These are phyloP conservation scores for Blastobotrys buckinghamii DNA, from an alignment of 1,139 yeast species.

Conservation along the genomic window DNA sequence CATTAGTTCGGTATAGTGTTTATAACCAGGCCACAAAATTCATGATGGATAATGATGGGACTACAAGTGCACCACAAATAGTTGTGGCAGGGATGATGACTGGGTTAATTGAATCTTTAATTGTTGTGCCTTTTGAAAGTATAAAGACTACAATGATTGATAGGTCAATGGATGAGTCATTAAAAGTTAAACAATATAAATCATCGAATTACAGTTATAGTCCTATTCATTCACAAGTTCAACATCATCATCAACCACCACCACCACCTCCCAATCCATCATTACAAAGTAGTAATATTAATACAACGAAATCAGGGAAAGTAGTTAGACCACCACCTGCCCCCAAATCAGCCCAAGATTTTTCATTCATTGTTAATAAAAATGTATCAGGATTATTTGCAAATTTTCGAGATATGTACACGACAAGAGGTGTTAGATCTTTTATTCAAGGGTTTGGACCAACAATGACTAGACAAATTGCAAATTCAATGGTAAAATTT, in stretches of 20 bases:
- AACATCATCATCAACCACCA: background rate
- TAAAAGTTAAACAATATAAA: background rate
- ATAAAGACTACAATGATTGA: constrained; percentile 84
- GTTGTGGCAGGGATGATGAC: constrained; percentile 80
- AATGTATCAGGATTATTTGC: constrained; percentile 22
- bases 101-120: constrained; percentile 57
- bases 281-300: too few relatives aligned
- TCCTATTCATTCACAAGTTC: too few relatives aligned
- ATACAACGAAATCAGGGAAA: background rate
- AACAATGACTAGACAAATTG: constrained; percentile 71
- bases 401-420: constrained; percentile 47
- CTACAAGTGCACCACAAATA: constrained; percentile 34
- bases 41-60: constrained; percentile 43
- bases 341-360: background rate
- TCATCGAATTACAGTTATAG: too few relatives aligned
- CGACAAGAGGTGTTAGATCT: constrained; percentile 69
- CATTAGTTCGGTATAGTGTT: constrained; percentile 63
- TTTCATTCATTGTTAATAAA: constrained; percentile 17
- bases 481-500: constrained; percentile 76
- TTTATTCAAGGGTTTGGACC: constrained; percentile 78
- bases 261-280: background rate
- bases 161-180: constrained; percentile 15
- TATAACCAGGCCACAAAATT: constrained; percentile 74
- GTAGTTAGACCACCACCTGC: constrained; percentile 17
- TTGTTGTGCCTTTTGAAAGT: constrained; percentile 86